Percentiles rank a stretch among this genome's conserved stretches.
Conservation (phyloP, 1,139 yeast species). For the Blastobotrys niveus region DNA sequence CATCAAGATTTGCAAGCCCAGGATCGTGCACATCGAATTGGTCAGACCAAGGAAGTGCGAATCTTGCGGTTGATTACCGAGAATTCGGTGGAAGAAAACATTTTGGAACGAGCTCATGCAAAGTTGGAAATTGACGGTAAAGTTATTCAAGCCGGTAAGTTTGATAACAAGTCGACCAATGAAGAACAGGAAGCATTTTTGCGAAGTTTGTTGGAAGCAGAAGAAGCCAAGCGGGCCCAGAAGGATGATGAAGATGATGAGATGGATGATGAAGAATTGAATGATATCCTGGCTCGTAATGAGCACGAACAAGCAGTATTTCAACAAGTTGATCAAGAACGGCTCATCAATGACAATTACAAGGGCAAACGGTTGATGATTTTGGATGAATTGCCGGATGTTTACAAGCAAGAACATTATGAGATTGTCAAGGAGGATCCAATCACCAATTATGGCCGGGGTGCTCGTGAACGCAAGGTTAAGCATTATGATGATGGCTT, state of each 20-base stretch:
- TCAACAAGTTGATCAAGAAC: conserved; percentile 62
- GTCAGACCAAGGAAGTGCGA: conserved; percentile 94
- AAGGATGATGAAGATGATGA: conserved; percentile 59
- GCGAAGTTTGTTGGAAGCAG: conserved; percentile 78
- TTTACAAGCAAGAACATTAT: conserved; percentile 52
- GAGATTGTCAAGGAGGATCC: conserved; percentile 46
- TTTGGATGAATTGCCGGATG: conserved; percentile 68
- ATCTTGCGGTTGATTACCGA: conserved; percentile 86
- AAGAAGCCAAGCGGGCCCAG: conserved; percentile 45
- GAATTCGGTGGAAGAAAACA: conserved; percentile 91
- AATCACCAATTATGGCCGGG: conserved; percentile 48
- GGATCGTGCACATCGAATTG: conserved; percentile 97
- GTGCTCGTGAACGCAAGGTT: conserved; percentile 75
- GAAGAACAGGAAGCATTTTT: conserved; percentile 96
- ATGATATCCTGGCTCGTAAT: conserved; percentile 76
- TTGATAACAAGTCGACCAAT: conserved; percentile 91
- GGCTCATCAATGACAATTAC: conserved; percentile 41
- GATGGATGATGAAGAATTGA: conserved; percentile 59
- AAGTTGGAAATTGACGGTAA: conserved; percentile 95
- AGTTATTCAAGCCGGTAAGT: conserved; percentile 98
- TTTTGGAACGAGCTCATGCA: conserved; percentile 87
- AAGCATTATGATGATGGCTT: conserved; percentile 87
- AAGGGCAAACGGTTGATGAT: conserved; percentile 52
- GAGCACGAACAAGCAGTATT: conserved; percentile 69
- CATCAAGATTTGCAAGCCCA: conserved; percentile 99